Conservation (phyloP, 116 monocot genomes). For the Phalaenopsis hybrid region DNA sequence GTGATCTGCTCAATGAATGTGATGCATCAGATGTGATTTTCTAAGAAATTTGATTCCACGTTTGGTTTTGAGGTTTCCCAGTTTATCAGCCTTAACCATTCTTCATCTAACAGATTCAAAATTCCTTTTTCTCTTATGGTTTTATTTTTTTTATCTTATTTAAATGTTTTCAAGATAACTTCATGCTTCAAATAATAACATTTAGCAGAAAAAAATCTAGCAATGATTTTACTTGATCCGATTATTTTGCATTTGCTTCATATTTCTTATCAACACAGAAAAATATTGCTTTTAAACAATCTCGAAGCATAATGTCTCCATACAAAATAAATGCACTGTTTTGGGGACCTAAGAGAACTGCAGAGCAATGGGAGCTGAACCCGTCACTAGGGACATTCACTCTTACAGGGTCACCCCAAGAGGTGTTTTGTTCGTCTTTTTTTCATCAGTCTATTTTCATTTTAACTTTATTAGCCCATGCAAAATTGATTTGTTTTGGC, state of each 20-base stretch:
- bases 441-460: constrained; percentile 5
- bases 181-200: background rate
- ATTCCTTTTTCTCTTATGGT: background rate
- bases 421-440: constrained; percentile 37
- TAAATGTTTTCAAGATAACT: background rate
- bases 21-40: too few species aligned
- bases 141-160: background rate
- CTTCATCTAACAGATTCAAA: background rate
- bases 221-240: background rate
- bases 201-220: background rate
- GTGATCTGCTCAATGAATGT: background rate
- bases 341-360: constrained; percentile 55
- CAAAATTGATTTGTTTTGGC: constrained; percentile 11
- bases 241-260: constrained; percentile 3
- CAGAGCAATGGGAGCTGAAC: constrained; percentile 23
- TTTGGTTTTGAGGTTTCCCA: background rate
- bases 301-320: background rate
- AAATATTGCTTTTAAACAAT: constrained; percentile 7
- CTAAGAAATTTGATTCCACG: background rate
- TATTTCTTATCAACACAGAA: constrained; percentile 17
- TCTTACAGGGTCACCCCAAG: constrained; percentile 37
- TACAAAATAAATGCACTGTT: constrained; percentile 60
- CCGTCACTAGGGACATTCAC: constrained; percentile 48
- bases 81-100: background rate
- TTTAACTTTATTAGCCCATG: background rate